Base-by-base conservation (phyloP, 441 rosid species). In the Daphne laureola region DNA sequence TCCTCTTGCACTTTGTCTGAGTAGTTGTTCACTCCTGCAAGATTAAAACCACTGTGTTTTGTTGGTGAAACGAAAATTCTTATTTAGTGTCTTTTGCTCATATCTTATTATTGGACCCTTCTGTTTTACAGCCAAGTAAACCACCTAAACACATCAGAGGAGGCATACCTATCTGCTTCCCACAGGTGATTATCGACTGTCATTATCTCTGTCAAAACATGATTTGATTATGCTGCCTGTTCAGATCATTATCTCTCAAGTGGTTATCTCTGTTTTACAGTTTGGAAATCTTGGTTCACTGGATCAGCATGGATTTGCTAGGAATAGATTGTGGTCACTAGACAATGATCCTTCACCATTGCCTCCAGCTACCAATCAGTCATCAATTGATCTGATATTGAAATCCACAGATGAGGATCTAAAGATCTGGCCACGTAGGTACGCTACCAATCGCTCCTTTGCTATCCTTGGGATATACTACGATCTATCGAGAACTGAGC, bases 231-330 rank as follows among this genome's bases (percentile, higher is more conserved):
- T 25, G 25, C 16, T 23, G 18, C 44, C 55, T 23, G 45, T 49
- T 44, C 40, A 49, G 15, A 36, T 49, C 53, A 17, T 46, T 26
- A 25, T 14, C 66, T 62, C 56, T 66, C 13, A 46, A 62, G 25
- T 16, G 9, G 12, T 25, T 57, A 16, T 53, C 58, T 26, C 44
- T 17, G 11, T 31, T 23, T 41, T 64, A 54, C 71, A 83, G 86
- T 80, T 83, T 58, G 86, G 79, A 46, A 78, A 57, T 57, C 71
- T 70, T 50, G 86, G 84, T 67, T 73, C 78, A 21, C 80, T 74
- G 59, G 86, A 83, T 67, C 80, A 72, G 41, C 81, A 83, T 66
- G 90, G 90, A 50, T 80, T 83, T 71, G 84, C 79, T 13, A 71
- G 78, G 56, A 83, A 73, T 64, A 74, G 77, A 55, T 31, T 74